phyloP scores from a whole-genome alignment of 176 grass and related monocot species.

The Zizania latifolia region DNA sequence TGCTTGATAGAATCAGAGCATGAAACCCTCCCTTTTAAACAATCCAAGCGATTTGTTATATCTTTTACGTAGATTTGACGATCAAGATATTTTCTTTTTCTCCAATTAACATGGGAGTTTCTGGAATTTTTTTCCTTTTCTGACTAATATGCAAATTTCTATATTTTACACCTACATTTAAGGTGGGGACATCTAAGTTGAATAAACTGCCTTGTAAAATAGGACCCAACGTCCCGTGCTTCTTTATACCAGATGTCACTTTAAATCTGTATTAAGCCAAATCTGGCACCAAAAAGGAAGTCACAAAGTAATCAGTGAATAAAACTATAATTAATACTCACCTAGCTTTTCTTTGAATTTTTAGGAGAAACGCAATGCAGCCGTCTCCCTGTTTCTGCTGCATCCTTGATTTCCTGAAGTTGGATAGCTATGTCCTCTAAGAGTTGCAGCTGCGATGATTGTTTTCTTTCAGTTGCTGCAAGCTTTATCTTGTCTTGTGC shows the following conservation, averaged over 20 bases:
- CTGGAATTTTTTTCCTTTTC: too few relatives aligned
- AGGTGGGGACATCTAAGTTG: too few relatives aligned
- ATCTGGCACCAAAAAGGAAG: neutral
- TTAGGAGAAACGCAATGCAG: slow-evolving; percentile 32
- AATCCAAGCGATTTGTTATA: neutral
- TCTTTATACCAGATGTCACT: neutral
- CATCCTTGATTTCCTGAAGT: slow-evolving; percentile 65
- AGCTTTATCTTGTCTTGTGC: slow-evolving; percentile 69
- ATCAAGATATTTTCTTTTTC: neutral
- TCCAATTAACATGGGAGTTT: too few relatives aligned
- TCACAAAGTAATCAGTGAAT: neutral
- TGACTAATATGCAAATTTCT: too few relatives aligned
- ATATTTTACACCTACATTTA: too few relatives aligned
- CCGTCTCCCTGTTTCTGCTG: slow-evolving; percentile 42
- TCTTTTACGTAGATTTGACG: neutral
- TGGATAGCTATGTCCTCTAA: slow-evolving; percentile 78
- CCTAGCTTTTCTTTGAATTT: slow-evolving; percentile 37
- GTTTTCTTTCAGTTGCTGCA: slow-evolving; percentile 45
- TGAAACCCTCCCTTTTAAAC: neutral
- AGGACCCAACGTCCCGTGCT: too few relatives aligned
- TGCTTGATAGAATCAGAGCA: neutral
- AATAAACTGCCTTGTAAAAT: too few relatives aligned
- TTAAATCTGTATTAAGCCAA: neutral
- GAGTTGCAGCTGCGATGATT: slow-evolving; percentile 53
- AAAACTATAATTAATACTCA: neutral